These are phyloP conservation scores for Peziza echinospora DNA, from an alignment of 495 filamentous ascomycete genomes.

Conservation along the genomic window DNA sequence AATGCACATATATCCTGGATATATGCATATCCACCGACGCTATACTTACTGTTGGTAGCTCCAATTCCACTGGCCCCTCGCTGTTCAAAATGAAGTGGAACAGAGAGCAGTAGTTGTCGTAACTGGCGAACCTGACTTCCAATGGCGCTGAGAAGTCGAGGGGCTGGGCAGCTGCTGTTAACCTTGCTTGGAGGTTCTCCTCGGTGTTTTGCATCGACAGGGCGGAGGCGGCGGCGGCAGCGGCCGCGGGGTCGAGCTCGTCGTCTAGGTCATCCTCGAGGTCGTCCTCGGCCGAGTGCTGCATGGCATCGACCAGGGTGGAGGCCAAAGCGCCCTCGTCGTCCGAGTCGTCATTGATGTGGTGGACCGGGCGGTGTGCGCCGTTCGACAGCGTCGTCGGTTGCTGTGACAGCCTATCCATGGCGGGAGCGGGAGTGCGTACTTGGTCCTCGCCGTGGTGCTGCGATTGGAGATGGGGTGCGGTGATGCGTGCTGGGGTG, in stretches of 20 bases:
- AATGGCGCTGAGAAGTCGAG: conserved; percentile 85
- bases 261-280: conserved; percentile 21
- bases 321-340: conserved; percentile 15
- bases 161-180: conserved; percentile 75
- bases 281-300: conserved; percentile 17
- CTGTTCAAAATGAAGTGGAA: conserved; percentile 99
- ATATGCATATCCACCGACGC: conserved; percentile 3
- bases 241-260: background rate
- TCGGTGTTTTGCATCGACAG: conserved; percentile 12
- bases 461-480: background rate
- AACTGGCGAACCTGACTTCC: conserved; percentile 90
- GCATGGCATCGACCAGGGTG: conserved; percentile 21
- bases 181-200: conserved; percentile 75
- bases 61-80: conserved; percentile 87
- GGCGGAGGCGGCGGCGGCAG: conserved; percentile 3
- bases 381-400: background rate
- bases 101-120: conserved; percentile 96
- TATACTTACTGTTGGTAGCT: conserved; percentile 69
- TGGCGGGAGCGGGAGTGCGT: background rate
- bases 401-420: background rate
- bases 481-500: background rate
- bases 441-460: background rate
- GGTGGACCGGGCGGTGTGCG: background rate
- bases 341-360: conserved; percentile 11
- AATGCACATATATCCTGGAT: background rate